A percentile compares a stretch with the other conserved stretches of the same genome.
Conservation (phyloP, 306 rosid genomes). For the Herpetospermum pedunculosum region DNA sequence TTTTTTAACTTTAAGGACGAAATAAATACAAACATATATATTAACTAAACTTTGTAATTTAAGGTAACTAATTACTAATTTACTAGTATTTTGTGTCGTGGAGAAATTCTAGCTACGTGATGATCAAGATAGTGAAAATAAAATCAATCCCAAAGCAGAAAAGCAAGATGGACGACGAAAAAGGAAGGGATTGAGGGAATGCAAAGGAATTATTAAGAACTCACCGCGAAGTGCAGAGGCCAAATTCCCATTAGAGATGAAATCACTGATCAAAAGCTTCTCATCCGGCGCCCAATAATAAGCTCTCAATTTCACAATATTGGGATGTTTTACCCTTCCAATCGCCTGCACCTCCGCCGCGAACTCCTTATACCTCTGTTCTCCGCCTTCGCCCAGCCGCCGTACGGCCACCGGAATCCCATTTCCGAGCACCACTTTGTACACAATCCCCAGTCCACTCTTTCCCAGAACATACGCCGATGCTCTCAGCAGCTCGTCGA, state of each 20-base stretch:
- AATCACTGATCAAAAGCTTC: constrained; percentile 92
- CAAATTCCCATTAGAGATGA: constrained; percentile 80
- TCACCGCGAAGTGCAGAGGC: constrained; percentile 69
- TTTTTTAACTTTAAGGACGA: no score
- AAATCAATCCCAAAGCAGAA: background rate
- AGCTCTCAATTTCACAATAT: constrained; percentile 68
- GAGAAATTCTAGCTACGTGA: background rate
- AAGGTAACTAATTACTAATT: no score
- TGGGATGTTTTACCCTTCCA: constrained; percentile 87
- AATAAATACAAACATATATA: no score
- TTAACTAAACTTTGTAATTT: no score
- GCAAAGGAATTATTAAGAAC: background rate
- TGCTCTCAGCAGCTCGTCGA: constrained; percentile 85
- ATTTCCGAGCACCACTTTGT: constrained; percentile 88
- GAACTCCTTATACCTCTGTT: constrained; percentile 87
- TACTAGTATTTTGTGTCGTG: background rate
- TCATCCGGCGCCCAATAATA: constrained; percentile 96
- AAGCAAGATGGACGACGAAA: background rate
- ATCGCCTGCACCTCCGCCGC: constrained; percentile 82
- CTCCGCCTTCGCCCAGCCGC: constrained; percentile 92
- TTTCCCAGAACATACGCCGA: constrained; percentile 96
- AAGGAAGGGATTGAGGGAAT: background rate
- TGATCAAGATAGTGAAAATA: background rate
- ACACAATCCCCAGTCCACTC: constrained; percentile 94
- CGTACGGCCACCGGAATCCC: constrained; percentile 97